Evolutionary conservation across 2,329 filamentous ascomycete species (phyloP), one percentile per base, ranked within the genome.

Genomic region (Fusarium sp.): DNA sequence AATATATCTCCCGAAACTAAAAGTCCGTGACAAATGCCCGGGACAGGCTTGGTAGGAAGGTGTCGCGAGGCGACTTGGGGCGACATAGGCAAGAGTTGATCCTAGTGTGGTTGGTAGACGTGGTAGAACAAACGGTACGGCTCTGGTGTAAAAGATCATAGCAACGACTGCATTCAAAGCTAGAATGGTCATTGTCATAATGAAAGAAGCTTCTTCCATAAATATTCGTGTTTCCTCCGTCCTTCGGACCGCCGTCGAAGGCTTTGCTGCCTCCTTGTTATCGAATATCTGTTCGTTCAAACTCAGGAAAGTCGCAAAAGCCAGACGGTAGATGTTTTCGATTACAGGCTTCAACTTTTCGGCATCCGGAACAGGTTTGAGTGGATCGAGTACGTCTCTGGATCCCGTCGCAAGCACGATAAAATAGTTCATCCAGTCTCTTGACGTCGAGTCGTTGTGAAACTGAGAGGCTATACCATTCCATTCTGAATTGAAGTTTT

Each of bases 21-120:
- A 84, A 0, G 76, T 72, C 4, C 64, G 52, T 15, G 6, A 4
- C 1, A 75, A 18, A 12, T 61, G 7, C 3, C 36, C 42, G 1
- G 44, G 49, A 1, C 9, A 4, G 3, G 6, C 2, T 12, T 12
- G 50, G 2, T 11, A 47, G 1, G 5, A 9, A 1, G 44, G 13
- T 1, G 18, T 38, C 0, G 18, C 67, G 0, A 83, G 78, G 0
- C 78, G 69, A 56, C 85, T 86, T 0, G 84, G 81, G 0, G 84
- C 83, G 3, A 86, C 78, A 38, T 83, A 83, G 0, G 82, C 80
- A 0, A 88, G 72, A 0, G 84, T 63, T 0, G 84, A 82, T 0
- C 80, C 86, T 0, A 88, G 77, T 0, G 79, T 84, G 0, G 83
- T 85, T 0, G 87, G 87, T 73, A 89, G 76, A 0, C 84, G 77